A percentile compares a stretch with the other conserved stretches of the same genome.
Evolutionary conservation across 306 rosid species (phyloP).

Genomic region (Hippophae gyantsensis): DNA sequence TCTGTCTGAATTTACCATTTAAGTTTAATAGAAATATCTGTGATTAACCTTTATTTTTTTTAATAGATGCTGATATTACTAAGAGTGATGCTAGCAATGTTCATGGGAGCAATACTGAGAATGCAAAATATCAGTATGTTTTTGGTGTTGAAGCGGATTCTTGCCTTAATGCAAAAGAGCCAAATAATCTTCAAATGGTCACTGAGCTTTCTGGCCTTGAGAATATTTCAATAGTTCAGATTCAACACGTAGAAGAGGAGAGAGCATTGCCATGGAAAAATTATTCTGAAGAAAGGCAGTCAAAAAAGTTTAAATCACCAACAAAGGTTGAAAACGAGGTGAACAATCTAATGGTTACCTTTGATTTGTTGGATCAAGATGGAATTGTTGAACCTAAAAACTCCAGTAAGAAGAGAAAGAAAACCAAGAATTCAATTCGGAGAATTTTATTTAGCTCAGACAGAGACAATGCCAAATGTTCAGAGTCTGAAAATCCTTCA

Average conservation of each 20-base stretch:
- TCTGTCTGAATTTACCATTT: background rate
- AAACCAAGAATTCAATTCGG: constrained; percentile 17
- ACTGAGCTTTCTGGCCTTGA: constrained; percentile 6
- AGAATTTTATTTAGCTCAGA: constrained; percentile 10
- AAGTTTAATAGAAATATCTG: background rate
- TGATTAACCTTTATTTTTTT: constrained; percentile 5
- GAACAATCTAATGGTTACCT: constrained; percentile 14
- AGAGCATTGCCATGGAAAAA: constrained; percentile 23
- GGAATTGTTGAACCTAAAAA: constrained; percentile 9
- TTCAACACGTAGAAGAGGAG: constrained; percentile 26
- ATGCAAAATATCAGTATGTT: constrained; percentile 13
- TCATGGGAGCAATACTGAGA: constrained; percentile 16
- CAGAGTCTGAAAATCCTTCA: constrained; percentile 19
- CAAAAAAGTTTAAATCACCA: constrained; percentile 20
- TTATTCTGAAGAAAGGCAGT: constrained; percentile 20
- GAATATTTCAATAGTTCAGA: constrained; percentile 21
- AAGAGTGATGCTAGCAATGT: constrained; percentile 22
- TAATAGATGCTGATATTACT: constrained; percentile 25
- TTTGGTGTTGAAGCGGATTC: constrained; percentile 12
- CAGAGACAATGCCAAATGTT: constrained; percentile 16
- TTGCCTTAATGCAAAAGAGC: constrained; percentile 24
- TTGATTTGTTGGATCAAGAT: constrained; percentile 20
- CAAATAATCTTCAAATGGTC: constrained; percentile 11
- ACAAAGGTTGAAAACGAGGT: constrained; percentile 20
- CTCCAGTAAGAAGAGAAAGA: constrained; percentile 27